Evolutionary conservation across 1,284 basidiomycete species (phyloP), one percentile per base, ranked within the genome.

Genomic region (Meripilus lineatus): DNA sequence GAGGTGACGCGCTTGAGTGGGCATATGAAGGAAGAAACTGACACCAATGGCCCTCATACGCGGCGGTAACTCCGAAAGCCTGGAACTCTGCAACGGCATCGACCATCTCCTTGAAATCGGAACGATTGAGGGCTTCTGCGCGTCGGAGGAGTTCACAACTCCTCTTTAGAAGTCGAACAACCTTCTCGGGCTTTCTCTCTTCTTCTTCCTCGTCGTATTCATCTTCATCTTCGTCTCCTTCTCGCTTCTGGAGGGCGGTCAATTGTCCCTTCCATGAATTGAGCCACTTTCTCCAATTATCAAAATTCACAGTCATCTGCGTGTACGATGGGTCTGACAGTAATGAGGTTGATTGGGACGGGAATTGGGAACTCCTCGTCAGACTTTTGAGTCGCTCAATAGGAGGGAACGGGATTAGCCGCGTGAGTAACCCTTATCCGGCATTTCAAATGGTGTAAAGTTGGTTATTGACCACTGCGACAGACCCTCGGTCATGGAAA

Each of bases 21-120:
- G 66, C 64, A 45, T 64, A 69, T 1, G 64, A 66, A 3, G 55
- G 55, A 21, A 67, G 40, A 38, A 50, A 57, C n/a, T 54, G 44
- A 43, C 53, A 54, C 15, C 51, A 42, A 36, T 55, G 50, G 28
- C n/a, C 28, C 6, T 28, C 47, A 4, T 50, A 50, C 13, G 43
- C 48, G 40, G 59, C 58, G 1, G 55, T 52, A 37, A 50, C 39
- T 17, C 41, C 23, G 20, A 63, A 37, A 11, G 46, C 56, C 5
- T 43, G 40, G 8, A 58, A 14, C 1, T 36, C 41, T 8, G 62
- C 53, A n/a, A 66, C 66, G 32, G 58, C 62, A 37, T 56, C 61
- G 24, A 71, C 53, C 18, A 70, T 51, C 17, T 58, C 53, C 5
- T 56, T 43, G 1, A 58, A 38, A 14, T 55, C 54, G 4, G 44